Base-by-base conservation (phyloP, 1,284 basidiomycete genomes). In the Ustilago vetiveriae region DNA sequence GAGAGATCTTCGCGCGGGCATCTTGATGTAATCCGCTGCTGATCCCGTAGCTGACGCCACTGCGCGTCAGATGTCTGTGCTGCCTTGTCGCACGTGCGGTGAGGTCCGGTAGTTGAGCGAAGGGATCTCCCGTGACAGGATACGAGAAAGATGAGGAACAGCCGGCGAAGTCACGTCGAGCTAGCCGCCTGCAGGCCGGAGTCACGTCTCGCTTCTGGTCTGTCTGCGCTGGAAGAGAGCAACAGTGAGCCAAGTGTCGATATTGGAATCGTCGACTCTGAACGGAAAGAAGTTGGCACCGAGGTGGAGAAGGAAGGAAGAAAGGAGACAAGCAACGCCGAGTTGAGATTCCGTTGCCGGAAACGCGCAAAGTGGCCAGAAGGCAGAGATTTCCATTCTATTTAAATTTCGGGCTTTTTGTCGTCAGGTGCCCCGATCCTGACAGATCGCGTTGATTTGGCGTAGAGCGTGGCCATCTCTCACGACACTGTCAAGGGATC, bases 1-100 rank as follows among this genome's bases (percentile, higher is more conserved):
- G 10, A 62, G 26, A 2, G 62, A 65, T 22, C 67, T 48, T 30
- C 67, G 48, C 10, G 66, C 50, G 14, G 62, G 67, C 67, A 70
- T 64, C 10, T 17, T 38, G 38, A 16, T n/a, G 33, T 35, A 35
- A n/a, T 10, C 33, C 10, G 10, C 10, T 4, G 29, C 9, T 30
- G 10, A 30, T n/a, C n/a, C n/a, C n/a, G n/a, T n/a, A n/a, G n/a
- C n/a, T n/a, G n/a, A n/a, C n/a, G n/a, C n/a, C n/a, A n/a, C n/a
- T n/a, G n/a, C n/a, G n/a, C n/a, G n/a, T n/a, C n/a, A n/a, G n/a
- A n/a, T n/a, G n/a, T n/a, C n/a, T n/a, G n/a, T n/a, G n/a, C n/a
- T n/a, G n/a, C n/a, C n/a, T n/a, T n/a, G n/a, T n/a, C n/a, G n/a
- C n/a, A n/a, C n/a, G n/a, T n/a, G n/a, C n/a, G n/a, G n/a, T n/a